Conservation (phyloP, 2,329 filamentous ascomycete genomes). For the Cladorrhinum sp. region DNA sequence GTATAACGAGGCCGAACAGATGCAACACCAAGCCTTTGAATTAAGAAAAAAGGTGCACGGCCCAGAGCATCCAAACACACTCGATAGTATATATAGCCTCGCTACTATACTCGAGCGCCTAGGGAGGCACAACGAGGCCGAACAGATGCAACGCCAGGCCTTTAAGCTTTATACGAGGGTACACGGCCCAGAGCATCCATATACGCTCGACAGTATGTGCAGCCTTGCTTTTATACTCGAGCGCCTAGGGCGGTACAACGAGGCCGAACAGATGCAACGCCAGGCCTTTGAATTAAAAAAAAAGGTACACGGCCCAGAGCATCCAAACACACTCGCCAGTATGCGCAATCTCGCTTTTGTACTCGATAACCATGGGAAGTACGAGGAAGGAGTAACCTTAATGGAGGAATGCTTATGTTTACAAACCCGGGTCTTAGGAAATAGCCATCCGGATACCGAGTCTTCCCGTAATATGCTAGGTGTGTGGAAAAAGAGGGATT, state of each 20-base stretch:
- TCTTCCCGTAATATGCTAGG: too few relatives aligned
- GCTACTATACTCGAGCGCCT: background rate
- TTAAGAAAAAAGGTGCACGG: background rate
- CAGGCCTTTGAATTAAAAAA: background rate
- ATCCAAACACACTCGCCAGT: background rate
- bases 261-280: background rate
- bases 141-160: background rate
- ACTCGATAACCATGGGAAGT: background rate
- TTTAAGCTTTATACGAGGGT: background rate
- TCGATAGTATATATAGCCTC: background rate
- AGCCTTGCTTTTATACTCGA: background rate
- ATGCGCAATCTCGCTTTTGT: background rate
- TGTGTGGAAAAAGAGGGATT: too few relatives aligned
- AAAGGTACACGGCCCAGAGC: background rate
- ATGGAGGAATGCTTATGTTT: too few relatives aligned
- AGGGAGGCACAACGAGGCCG: background rate
- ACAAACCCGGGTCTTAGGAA: too few relatives aligned
- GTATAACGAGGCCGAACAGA: background rate
- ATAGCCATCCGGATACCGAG: too few relatives aligned
- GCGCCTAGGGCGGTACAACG: background rate
- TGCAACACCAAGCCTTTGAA: background rate
- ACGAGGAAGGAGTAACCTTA: background rate
- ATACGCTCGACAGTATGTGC: background rate
- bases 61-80: background rate
- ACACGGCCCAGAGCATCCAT: background rate